These are phyloP conservation scores for Litchi chinensis DNA, from an alignment of 345 rosid species.

Conservation along the genomic window DNA sequence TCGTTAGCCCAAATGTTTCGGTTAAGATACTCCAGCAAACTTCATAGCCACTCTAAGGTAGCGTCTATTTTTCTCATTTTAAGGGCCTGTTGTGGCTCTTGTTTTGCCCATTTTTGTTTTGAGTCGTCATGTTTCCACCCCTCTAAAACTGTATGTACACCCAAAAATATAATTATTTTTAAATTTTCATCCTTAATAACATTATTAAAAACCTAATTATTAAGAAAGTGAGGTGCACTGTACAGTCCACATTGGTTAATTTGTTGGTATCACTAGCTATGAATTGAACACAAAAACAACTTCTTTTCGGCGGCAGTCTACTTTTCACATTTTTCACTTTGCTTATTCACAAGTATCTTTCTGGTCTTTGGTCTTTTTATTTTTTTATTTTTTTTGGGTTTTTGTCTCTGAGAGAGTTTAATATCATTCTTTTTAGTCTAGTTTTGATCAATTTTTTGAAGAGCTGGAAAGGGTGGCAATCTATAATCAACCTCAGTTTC, in stretches of 20 bases:
- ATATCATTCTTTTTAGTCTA: background rate
- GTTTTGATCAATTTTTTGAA: conserved; percentile 10
- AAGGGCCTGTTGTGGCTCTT: too few relatives aligned
- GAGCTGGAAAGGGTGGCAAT: conserved; percentile 34
- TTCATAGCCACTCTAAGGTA: background rate
- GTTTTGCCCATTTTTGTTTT: too few relatives aligned
- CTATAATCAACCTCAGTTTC: conserved; percentile 21
- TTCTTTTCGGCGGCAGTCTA: background rate
- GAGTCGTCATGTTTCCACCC: too few relatives aligned
- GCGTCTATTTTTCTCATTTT: too few relatives aligned
- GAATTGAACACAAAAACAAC: too few relatives aligned
- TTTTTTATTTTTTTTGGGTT: background rate
- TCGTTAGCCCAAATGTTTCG: background rate
- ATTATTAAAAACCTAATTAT: too few relatives aligned
- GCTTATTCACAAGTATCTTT: background rate
- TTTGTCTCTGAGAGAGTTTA: background rate
- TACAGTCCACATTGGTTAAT: too few relatives aligned
- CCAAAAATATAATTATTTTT: too few relatives aligned
- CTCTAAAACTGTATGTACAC: too few relatives aligned
- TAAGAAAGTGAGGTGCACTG: too few relatives aligned
- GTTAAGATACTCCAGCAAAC: background rate
- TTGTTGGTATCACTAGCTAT: too few relatives aligned
- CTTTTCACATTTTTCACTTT: background rate
- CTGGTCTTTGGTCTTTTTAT: background rate
- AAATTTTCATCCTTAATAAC: too few relatives aligned